Evolutionary conservation across 345 rosid species (phyloP).

Genomic region (Rhizophora apiculata): DNA sequence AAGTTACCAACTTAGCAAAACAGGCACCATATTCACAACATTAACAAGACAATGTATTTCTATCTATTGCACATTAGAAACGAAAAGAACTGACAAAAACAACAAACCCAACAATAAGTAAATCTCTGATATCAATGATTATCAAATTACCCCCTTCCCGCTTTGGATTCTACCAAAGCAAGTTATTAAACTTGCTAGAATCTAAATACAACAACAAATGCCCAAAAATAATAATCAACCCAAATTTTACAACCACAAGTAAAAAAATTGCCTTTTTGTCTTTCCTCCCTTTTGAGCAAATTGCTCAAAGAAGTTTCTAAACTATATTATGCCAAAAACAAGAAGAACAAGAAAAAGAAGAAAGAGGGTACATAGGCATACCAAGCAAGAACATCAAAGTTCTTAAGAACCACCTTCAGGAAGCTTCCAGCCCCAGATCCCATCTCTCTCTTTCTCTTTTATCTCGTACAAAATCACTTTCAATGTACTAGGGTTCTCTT

Average conservation of each 20-base stretch:
- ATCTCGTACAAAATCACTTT: too few species aligned
- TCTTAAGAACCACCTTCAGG: conserved; percentile 60
- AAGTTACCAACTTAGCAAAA: conserved; percentile 1
- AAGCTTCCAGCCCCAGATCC: conserved; percentile 72
- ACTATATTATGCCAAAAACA: not conserved
- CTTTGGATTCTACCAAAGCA: not conserved
- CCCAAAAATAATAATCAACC: too few species aligned
- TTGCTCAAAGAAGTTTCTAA: not conserved
- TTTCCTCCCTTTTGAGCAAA: not conserved
- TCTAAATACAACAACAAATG: not conserved
- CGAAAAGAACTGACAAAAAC: not conserved
- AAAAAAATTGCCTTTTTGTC: not conserved
- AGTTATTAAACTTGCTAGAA: not conserved
- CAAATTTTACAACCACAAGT: too few species aligned
- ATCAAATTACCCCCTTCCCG: not conserved
- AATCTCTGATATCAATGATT: not conserved
- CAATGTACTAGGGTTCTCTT: too few species aligned
- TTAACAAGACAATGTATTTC: not conserved
- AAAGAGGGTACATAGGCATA: conserved; percentile 16
- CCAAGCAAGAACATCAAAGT: conserved; percentile 96
- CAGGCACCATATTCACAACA: not conserved
- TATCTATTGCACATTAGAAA: not conserved
- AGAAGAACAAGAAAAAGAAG: not conserved
- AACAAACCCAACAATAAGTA: not conserved
- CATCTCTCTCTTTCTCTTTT: conserved; percentile 27